A percentile compares a stretch with the other conserved stretches of the same genome.
Conservation (phyloP, 1,284 basidiomycete genomes). For the Meripilus lineatus region DNA sequence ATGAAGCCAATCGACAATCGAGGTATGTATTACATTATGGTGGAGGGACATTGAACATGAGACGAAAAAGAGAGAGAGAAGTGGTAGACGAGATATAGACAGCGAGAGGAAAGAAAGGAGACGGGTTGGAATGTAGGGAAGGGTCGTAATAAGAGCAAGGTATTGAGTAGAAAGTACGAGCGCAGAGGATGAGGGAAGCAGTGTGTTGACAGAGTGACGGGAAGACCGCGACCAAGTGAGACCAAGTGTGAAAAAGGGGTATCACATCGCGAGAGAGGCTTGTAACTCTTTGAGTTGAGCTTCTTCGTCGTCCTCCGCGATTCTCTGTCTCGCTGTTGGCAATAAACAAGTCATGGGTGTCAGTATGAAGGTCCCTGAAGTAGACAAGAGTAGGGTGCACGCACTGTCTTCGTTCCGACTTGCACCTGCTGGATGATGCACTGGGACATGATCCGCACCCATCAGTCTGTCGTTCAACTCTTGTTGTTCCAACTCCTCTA, state of each 20-base stretch:
- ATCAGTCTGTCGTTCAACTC: constrained; percentile 85
- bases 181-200: constrained; percentile 9
- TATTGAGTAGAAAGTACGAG: constrained; percentile 9
- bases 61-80: not conserved
- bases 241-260: no score
- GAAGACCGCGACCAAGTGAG: no score
- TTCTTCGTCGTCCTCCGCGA: constrained; percentile 92
- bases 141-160: constrained; percentile 10
- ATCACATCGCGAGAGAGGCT: constrained; percentile 84
- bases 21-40: no score
- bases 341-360: not conserved
- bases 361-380: not conserved
- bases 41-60: no score
- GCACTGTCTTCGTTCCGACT: constrained; percentile 51
- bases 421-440: constrained; percentile 75
- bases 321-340: constrained; percentile 31
- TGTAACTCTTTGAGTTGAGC: constrained; percentile 89
- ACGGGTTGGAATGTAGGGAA: constrained; percentile 1
- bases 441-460: constrained; percentile 87
- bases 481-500: constrained; percentile 91
- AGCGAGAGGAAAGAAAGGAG: constrained; percentile 4
- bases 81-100: constrained; percentile 7
- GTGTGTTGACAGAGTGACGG: constrained; percentile 10
- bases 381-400: constrained; percentile 23
- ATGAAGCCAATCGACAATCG: no score